These are phyloP conservation scores for Phytophthora sojae DNA, from an alignment of 352 stramenopile genomes.

Conservation along the genomic window DNA sequence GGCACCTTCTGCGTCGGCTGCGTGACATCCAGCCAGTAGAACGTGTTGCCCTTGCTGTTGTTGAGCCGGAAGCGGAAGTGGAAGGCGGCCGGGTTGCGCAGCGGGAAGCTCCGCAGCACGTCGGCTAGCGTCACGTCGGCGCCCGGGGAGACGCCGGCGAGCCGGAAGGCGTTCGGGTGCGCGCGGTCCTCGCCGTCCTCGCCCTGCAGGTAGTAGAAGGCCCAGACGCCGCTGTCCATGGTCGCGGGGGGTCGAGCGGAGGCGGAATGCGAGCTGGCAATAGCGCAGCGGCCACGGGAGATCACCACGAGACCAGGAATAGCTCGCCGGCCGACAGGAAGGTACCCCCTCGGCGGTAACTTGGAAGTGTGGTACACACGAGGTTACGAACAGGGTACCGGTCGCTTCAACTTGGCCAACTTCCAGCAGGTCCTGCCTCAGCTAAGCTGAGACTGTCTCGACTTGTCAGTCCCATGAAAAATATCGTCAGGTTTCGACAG, in stretches of 20 bases:
- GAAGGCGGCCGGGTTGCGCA: conserved; percentile 58
- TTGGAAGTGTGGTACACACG: conserved; percentile 23
- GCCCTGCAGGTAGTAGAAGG: conserved; percentile 90
- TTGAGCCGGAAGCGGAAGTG: conserved; percentile 91
- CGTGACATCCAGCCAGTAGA: conserved; percentile 84
- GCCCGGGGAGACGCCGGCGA: conserved; percentile 25
- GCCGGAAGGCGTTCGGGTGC: conserved; percentile 83
- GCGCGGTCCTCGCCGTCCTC: conserved; percentile 86
- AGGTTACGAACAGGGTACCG: conserved; percentile 5
- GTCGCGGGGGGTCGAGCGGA: not conserved
- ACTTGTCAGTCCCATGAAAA: too few species aligned
- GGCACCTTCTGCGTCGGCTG: conserved; percentile 70
- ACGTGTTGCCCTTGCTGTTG: conserved; percentile 58
- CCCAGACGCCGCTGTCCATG: conserved; percentile 62
- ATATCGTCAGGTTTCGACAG: too few species aligned
- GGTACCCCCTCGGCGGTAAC: conserved; percentile 3
- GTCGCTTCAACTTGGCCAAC: not conserved
- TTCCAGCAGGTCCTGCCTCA: too few species aligned
- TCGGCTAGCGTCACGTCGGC: conserved; percentile 76
- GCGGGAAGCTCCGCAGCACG: conserved; percentile 71
- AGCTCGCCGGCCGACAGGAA: not conserved
- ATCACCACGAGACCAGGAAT: conserved; percentile 13
- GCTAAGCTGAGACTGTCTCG: too few species aligned
- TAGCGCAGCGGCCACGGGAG: conserved; percentile 8
- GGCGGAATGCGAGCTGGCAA: conserved; percentile 23